A percentile compares a stretch with the other conserved stretches of the same genome.
phyloP scores from a whole-genome alignment of 2,329 filamentous ascomycete species.

The Ophiostoma novo-ulmi region DNA sequence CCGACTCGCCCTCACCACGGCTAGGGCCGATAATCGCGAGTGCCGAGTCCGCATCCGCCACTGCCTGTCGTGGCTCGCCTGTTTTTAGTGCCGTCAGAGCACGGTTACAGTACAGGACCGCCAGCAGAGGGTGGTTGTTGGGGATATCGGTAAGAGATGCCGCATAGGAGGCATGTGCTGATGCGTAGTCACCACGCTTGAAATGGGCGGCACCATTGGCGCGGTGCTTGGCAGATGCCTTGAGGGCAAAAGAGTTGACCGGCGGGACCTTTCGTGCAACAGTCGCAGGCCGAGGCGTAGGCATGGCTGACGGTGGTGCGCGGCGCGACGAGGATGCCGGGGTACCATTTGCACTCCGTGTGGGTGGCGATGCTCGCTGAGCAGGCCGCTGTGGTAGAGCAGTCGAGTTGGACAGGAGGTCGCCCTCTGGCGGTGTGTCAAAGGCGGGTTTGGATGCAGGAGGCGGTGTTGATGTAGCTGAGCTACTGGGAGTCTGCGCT shows the following conservation, averaged over 20 bases:
- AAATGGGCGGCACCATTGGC: slow-evolving; percentile 80
- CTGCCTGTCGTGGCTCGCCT: slow-evolving; percentile 81
- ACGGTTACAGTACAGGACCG: slow-evolving; percentile 87
- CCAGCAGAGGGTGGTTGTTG: slow-evolving; percentile 70
- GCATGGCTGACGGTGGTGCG: slow-evolving; percentile 36
- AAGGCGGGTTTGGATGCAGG: slow-evolving; percentile 32
- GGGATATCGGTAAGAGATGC: slow-evolving; percentile 71
- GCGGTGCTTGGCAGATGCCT: slow-evolving; percentile 72
- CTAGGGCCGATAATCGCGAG: slow-evolving; percentile 72
- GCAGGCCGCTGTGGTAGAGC: slow-evolving; percentile 31
- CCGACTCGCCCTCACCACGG: slow-evolving; percentile 73
- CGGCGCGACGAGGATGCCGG: slow-evolving; percentile 34
- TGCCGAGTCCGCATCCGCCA: slow-evolving; percentile 77
- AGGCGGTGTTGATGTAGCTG: slow-evolving; percentile 39
- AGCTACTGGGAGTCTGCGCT: slow-evolving; percentile 21
- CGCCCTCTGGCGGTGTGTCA: slow-evolving; percentile 45
- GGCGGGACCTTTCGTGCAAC: slow-evolving; percentile 58
- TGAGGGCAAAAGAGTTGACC: slow-evolving; percentile 63
- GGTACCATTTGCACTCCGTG: slow-evolving; percentile 33
- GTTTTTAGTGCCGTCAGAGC: slow-evolving; percentile 86
- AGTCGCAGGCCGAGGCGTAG: slow-evolving; percentile 31
- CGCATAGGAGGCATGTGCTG: slow-evolving; percentile 78
- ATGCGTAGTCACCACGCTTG: slow-evolving; percentile 87
- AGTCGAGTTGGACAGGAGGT: slow-evolving; percentile 58
- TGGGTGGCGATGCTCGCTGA: background rate